Base-by-base conservation (phyloP, 2,329 filamentous ascomycete genomes). In the Penicillium sp. region DNA sequence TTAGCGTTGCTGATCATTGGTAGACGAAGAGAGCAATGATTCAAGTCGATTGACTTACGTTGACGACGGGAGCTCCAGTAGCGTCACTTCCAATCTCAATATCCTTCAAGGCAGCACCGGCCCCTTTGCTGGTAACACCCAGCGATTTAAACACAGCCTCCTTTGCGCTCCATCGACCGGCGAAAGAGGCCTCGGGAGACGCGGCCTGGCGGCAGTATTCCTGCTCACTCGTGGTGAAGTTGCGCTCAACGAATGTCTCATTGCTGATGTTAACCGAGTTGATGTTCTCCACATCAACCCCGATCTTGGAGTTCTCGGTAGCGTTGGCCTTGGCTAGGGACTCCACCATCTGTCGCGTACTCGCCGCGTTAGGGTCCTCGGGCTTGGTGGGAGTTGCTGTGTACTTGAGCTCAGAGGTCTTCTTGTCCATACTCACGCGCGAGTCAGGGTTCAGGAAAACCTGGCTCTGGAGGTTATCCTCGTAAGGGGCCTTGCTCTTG, bases 141-240 rank as follows among this genome's bases (percentile, higher is more conserved):
- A 98, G 74, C 25, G 86, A 88, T 78, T 98, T 98, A 76, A 98
- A 98, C 1, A 98, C 89, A 17, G 92, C 92, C 37, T 98, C 92
- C 73, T 98, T 98, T 23, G 92, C 92, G 56, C 84, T 90, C 92
- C 92, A 98, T 52, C 88, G 81, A 33, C 92, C 92, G 4, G 90
- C 87, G 67, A 95, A 98, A 35, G 87, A 93, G 50, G 89, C 85
- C 60, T 87, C 86, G 1, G 88, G 85, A 59, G 77, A 82, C 4
- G 87, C 71, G 11, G 86, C 82, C 58, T 82, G 79, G 48, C 75
- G 75, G 73, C 93, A 98, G 72, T 98, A 96, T 18, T 77, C 75
- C 54, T 89, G 84, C 69, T 98, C 92, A 33, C 74, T 71, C 11
- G 73, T 66, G 0, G 92, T 96, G 67, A 98, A 98, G 71, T 98